Evolutionary conservation across 805 yeast species (phyloP).

Genomic region (Nematodospora valgi): DNA sequence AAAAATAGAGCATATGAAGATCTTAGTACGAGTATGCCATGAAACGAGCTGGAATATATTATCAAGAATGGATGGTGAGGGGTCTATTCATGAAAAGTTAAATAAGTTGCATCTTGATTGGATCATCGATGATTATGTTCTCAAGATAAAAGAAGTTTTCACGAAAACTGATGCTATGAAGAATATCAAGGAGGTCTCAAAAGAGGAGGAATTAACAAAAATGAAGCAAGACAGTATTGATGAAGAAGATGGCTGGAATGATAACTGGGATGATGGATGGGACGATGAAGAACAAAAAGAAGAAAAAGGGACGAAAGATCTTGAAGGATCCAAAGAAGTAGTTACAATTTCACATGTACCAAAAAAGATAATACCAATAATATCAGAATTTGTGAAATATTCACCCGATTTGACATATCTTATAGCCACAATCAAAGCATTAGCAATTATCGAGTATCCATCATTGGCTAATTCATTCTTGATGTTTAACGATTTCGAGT

Average conservation of each 20-base stretch:
- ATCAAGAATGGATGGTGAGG: conserved; percentile 8
- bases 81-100: conserved; percentile 20
- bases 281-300: conserved; percentile 9
- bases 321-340: not conserved
- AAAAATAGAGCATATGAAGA: conserved; percentile 18
- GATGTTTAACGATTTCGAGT: conserved; percentile 33
- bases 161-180: conserved; percentile 5
- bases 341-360: conserved; percentile 13
- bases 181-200: not conserved
- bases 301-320: conserved; percentile 2
- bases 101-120: conserved; percentile 27
- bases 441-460: conserved; percentile 33
- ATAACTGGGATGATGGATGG: conserved; percentile 23
- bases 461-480: conserved; percentile 27
- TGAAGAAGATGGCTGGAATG: conserved; percentile 16
- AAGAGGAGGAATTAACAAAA: conserved; percentile 3
- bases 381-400: conserved; percentile 20
- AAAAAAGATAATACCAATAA: conserved; percentile 16
- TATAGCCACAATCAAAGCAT: conserved; percentile 26
- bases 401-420: conserved; percentile 18
- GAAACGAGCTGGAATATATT: conserved; percentile 13
- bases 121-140: conserved; percentile 30
- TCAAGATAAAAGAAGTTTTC: conserved; percentile 22
- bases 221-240: conserved; percentile 1
- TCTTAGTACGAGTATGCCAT: conserved; percentile 12